A percentile compares a stretch with the other conserved stretches of the same genome.
These are phyloP conservation scores for Colletotrichum spaethianum DNA, from an alignment of 2,329 filamentous ascomycete species.

Conservation along the genomic window DNA sequence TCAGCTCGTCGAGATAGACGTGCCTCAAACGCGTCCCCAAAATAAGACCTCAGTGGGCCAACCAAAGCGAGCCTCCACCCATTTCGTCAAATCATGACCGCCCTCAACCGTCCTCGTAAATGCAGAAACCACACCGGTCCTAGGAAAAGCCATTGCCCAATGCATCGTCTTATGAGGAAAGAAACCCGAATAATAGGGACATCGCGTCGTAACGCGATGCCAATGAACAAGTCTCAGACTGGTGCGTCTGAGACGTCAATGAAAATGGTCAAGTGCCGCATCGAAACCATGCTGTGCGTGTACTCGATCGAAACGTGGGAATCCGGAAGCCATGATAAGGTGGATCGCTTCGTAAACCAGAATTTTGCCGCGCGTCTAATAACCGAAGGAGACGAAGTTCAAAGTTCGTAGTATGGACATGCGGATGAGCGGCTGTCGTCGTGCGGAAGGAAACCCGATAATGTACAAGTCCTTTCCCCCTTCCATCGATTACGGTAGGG, in stretches of 20 bases:
- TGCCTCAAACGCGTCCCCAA: neutral
- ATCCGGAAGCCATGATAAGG: conserved; percentile 15
- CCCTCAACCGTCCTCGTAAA: conserved; percentile 25
- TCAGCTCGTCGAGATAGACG: neutral
- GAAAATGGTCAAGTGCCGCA: conserved; percentile 25
- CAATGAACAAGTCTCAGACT: conserved; percentile 11
- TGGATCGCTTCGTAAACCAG: conserved; percentile 38
- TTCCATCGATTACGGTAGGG: conserved; percentile 37
- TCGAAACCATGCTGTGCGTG: conserved; percentile 28
- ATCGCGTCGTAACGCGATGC: conserved; percentile 17
- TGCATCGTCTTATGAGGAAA: conserved; percentile 37
- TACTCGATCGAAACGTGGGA: conserved; percentile 22
- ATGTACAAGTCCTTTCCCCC: conserved; percentile 37
- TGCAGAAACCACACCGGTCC: conserved; percentile 38
- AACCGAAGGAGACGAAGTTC: conserved; percentile 34
- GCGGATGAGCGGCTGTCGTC: conserved; percentile 28
- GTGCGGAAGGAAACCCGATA: conserved; percentile 37
- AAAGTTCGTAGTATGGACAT: conserved; percentile 40
- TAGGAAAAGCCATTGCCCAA: conserved; percentile 39
- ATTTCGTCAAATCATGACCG: conserved; percentile 26
- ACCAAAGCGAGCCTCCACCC: conserved; percentile 21
- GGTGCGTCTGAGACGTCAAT: conserved; percentile 11
- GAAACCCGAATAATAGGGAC: conserved; percentile 16
- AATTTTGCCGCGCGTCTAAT: conserved; percentile 41
- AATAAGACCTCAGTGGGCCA: neutral